Evolutionary conservation across 139 green algal species (phyloP).

Genomic region (Choricystis sp.): DNA sequence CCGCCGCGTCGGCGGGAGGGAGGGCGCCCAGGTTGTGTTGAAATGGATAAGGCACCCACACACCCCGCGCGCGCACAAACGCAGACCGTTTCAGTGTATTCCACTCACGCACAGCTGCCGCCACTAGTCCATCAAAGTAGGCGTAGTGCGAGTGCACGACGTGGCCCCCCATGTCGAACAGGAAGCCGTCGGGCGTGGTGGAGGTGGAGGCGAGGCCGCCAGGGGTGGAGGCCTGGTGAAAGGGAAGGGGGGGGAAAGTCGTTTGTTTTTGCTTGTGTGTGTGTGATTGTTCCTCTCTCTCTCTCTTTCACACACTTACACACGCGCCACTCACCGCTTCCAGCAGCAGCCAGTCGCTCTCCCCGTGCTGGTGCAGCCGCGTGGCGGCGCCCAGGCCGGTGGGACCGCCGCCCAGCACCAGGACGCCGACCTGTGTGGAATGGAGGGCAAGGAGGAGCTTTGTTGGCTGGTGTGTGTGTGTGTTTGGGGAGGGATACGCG

Average conservation of each 20-base stretch:
- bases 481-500: no score
- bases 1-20: constrained; percentile 71
- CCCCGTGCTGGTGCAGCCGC: constrained; percentile 61
- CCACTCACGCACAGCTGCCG: constrained; percentile 40
- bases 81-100: constrained; percentile 70
- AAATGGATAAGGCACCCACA: constrained; percentile 84
- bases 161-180: constrained; percentile 89
- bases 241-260: not conserved
- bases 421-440: constrained; percentile 41
- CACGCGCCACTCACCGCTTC: constrained; percentile 41
- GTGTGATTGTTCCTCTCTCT: not conserved
- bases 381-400: constrained; percentile 75
- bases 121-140: constrained; percentile 77
- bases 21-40: constrained; percentile 69
- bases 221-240: constrained; percentile 35
- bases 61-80: constrained; percentile 71
- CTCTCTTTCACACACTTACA: not conserved
- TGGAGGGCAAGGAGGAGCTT: no score
- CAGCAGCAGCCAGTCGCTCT: constrained; percentile 60
- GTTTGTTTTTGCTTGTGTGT: not conserved
- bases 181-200: constrained; percentile 67
- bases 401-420: constrained; percentile 66
- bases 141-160: constrained; percentile 86
- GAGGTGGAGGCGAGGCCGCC: constrained; percentile 79
- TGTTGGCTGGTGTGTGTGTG: no score